Evolutionary conservation across 371 early-diverging fungal species (phyloP).

Genomic region (Rhizopus stolonifer): DNA sequence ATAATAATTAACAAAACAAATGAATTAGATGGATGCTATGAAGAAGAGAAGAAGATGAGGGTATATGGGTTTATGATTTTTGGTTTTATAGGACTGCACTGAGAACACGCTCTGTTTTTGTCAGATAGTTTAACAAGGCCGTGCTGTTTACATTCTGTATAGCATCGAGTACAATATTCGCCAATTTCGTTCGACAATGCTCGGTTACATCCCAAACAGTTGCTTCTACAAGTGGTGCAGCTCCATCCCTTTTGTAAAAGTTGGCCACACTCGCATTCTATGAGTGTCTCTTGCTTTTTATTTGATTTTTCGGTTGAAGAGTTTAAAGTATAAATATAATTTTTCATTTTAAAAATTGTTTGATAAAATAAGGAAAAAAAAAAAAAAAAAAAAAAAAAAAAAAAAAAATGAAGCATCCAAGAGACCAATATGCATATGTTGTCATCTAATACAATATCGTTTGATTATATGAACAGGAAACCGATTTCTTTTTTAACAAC

Average conservation of each 20-base stretch:
- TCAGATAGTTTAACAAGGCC: slow-evolving; percentile 1
- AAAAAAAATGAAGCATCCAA: no score
- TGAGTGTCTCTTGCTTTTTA: slow-evolving; percentile 1
- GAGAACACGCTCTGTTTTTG: not conserved
- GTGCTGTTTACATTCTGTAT: slow-evolving; percentile 7
- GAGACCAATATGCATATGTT: no score
- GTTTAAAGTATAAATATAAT: no score
- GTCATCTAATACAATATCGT: no score
- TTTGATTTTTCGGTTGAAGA: slow-evolving; percentile 2
- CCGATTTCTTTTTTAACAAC: no score
- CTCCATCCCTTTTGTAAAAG: slow-evolving; percentile 3
- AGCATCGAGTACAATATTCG: slow-evolving; percentile 12
- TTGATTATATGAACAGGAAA: no score
- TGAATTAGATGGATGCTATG: no score
- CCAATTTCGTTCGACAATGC: slow-evolving; percentile 4
- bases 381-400: no score
- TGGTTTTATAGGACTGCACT: not conserved
- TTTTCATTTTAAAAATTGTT: no score
- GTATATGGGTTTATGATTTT: no score
- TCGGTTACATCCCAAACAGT: slow-evolving; percentile 6
- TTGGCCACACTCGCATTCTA: slow-evolving; percentile 8
- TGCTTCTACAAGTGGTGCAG: slow-evolving; percentile 3
- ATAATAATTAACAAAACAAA: no score
- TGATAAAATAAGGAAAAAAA: not conserved
- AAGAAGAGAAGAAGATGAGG: no score